A percentile compares a stretch with the other conserved stretches of the same genome.
phyloP scores from a whole-genome alignment of 257 asterid genomes.

The Mitragyna speciosa region DNA sequence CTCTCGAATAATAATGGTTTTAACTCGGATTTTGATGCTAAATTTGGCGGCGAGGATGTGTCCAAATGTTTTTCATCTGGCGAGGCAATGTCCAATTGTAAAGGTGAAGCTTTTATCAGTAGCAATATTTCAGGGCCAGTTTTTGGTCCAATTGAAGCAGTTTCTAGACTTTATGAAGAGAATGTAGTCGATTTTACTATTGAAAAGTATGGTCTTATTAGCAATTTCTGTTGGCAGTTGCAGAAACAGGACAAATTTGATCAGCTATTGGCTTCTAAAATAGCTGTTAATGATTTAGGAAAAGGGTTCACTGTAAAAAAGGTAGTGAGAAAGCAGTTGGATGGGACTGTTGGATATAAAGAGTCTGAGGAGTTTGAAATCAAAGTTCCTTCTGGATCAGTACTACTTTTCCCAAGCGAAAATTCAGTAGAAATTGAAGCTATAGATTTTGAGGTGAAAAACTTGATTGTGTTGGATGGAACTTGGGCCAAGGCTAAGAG shows the following conservation, averaged over 20 bases:
- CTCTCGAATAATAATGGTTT: too few relatives aligned
- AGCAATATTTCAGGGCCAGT: neutral
- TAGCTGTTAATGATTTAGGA: slow-evolving; percentile 28
- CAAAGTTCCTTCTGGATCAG: slow-evolving; percentile 60
- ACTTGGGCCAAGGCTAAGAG: slow-evolving; percentile 95
- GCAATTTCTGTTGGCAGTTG: slow-evolving; percentile 20
- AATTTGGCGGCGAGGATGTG: too few relatives aligned
- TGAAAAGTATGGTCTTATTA: slow-evolving; percentile 49
- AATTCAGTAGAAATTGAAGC: slow-evolving; percentile 42
- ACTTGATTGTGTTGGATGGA: slow-evolving; percentile 79
- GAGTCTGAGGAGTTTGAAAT: slow-evolving; percentile 61
- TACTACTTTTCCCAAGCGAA: slow-evolving; percentile 76
- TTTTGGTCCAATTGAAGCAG: neutral
- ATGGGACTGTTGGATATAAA: slow-evolving; percentile 29
- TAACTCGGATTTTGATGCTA: too few relatives aligned
- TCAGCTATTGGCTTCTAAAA: slow-evolving; percentile 29
- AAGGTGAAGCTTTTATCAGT: neutral
- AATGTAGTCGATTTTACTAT: slow-evolving; percentile 35
- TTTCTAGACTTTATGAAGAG: slow-evolving; percentile 15
- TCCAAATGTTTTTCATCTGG: too few relatives aligned
- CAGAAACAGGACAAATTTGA: slow-evolving; percentile 31
- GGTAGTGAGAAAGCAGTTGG: slow-evolving; percentile 32
- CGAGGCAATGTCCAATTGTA: neutral
- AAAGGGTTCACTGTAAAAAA: slow-evolving; percentile 63
- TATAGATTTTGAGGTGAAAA: slow-evolving; percentile 57